Percentiles rank a stretch among this genome's conserved stretches.
These are phyloP conservation scores for Arthrobotrys pseudoclavata DNA, from an alignment of 2,329 filamentous ascomycete genomes.

Conservation along the genomic window DNA sequence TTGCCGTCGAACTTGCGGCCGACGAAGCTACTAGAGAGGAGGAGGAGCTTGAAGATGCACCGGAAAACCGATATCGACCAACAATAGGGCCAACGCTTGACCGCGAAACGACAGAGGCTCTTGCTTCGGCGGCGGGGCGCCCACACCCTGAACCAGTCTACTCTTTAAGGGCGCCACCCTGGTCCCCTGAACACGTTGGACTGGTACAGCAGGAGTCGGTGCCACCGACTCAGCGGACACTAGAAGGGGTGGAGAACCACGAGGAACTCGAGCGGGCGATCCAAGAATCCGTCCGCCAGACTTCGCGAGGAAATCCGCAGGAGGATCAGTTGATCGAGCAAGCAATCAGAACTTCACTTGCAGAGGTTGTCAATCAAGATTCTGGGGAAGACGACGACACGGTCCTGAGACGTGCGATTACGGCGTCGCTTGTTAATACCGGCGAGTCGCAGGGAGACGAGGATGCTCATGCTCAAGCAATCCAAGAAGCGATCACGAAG, in stretches of 20 bases:
- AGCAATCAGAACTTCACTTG: conserved; percentile 79
- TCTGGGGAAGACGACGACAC: conserved; percentile 64
- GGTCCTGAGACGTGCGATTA: conserved; percentile 64
- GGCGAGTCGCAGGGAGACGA: conserved; percentile 65
- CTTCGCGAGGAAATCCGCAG: conserved; percentile 76
- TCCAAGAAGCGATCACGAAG: conserved; percentile 65
- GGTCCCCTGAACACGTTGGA: conserved; percentile 17
- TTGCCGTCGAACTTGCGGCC: conserved; percentile 30
- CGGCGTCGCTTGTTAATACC: conserved; percentile 61
- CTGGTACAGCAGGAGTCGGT: too few relatives aligned
- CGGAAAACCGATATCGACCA: conserved; percentile 47
- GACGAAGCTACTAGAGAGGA: conserved; percentile 41
- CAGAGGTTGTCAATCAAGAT: conserved; percentile 68
- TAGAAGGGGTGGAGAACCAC: conserved; percentile 50
- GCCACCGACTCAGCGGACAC: conserved; percentile 13
- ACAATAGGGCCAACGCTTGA: conserved; percentile 32
- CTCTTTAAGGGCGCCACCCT: conserved; percentile 25
- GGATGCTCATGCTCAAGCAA: conserved; percentile 67
- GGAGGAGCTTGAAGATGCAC: conserved; percentile 54
- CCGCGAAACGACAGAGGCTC: conserved; percentile 38
- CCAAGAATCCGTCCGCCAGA: conserved; percentile 76
- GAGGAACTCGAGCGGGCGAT: conserved; percentile 81
- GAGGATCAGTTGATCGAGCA: conserved; percentile 80
- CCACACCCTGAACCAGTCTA: neutral
- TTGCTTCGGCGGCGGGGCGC: conserved; percentile 30